Evolutionary conservation across 2,329 filamentous ascomycete species (phyloP).

Genomic region (Sphaerulina musiva): DNA sequence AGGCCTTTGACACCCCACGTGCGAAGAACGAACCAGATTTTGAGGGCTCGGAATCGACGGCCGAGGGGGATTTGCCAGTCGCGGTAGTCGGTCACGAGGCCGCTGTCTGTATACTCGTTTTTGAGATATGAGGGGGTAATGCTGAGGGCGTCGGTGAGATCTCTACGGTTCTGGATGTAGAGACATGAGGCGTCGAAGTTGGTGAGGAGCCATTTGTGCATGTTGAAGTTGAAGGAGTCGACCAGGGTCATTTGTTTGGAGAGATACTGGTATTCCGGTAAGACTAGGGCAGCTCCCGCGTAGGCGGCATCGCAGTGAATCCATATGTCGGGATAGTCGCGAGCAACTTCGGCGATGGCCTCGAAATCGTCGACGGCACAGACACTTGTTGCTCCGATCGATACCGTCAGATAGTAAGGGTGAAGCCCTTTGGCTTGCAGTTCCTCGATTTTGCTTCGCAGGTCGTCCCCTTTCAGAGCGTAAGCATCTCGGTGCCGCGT

Average conservation of each 20-base stretch:
- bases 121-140: constrained; percentile 76
- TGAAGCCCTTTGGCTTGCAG: constrained; percentile 64
- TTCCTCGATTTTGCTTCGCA: constrained; percentile 58
- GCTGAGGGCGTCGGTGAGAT: constrained; percentile 72
- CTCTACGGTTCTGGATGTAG: constrained; percentile 66
- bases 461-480: constrained; percentile 59
- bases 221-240: constrained; percentile 89
- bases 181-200: constrained; percentile 84
- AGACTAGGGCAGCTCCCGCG: constrained; percentile 76
- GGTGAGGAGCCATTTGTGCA: constrained; percentile 95
- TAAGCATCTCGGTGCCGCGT: constrained; percentile 59
- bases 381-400: constrained; percentile 78
- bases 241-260: constrained; percentile 57
- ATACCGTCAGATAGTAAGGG: constrained; percentile 81
- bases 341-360: constrained; percentile 55
- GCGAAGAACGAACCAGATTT: constrained; percentile 91
- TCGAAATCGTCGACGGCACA: constrained; percentile 80
- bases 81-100: constrained; percentile 86
- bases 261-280: constrained; percentile 71
- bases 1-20: constrained; percentile 73
- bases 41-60: constrained; percentile 77
- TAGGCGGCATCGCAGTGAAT: constrained; percentile 92
- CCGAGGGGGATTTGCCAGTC: constrained; percentile 97
- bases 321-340: constrained; percentile 62
- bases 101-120: constrained; percentile 72